Base-by-base conservation (phyloP, 192 early-diverging fungal species). In the Backusella westeae region DNA sequence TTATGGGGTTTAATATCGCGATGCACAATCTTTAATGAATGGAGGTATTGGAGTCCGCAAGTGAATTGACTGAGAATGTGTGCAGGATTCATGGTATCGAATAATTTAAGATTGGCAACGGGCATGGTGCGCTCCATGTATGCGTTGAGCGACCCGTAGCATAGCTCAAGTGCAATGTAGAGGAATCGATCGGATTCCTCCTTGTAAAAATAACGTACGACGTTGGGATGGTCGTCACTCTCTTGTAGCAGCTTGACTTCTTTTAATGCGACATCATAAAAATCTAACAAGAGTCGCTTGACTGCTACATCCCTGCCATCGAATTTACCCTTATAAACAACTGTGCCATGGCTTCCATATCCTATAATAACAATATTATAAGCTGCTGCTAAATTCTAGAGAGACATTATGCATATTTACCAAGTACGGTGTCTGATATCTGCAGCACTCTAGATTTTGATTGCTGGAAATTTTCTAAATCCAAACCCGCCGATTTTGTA, bases 1-100 rank as follows among this genome's bases (percentile, higher is more conserved):
- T 99, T 99, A 69, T 98, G 92, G 17, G 91, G 98, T 82, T 99
- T 99, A 77, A 99, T 96, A 79, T 99, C 98, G 9, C 98, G 91
- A 81, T 99, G 98, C 4, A 99, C 97, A 77, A 99, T 96, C 83
- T 98, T 96, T 36, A 98, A 87, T 35, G 89, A 87, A 79, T 99
- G 98, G 15, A 99, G 80, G 75, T 98, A 94, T 59, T 92, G 87
- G 17, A 99, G 80, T 0, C 98, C 98, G 19, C 85, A 80, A 69
- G 94, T 90, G 44, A 98, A 94, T 83, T 98, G 96, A 56, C 88
- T 88, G 67, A 98, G 83, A 21, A 95, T 89, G 36, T 88, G 87
- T 70, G 88, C 85, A 6, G 94, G 89, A 56, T 91, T 86, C 59
- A 93, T 67, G 2, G 83, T 77, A 9, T 88, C 80, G 8, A 87